phyloP scores from a whole-genome alignment of 2,329 filamentous ascomycete genomes.

The Chrysosporium queenslandicum region DNA sequence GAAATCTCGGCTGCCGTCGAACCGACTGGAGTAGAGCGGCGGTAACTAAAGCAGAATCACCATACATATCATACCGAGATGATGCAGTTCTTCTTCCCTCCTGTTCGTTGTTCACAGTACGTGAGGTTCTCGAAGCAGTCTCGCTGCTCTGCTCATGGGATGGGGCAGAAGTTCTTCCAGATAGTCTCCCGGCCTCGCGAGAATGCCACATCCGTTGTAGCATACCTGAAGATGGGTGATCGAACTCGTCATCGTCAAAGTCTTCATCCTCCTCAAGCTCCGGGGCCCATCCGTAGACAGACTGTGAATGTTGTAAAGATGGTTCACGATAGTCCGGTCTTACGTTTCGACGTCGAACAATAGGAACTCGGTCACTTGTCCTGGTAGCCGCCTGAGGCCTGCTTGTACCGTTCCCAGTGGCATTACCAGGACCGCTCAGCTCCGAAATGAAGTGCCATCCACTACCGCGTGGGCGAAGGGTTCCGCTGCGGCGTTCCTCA shows the following conservation, averaged over 20 bases:
- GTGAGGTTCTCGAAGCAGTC: slow-evolving; percentile 15
- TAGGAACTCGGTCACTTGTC: slow-evolving; percentile 29
- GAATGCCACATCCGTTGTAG: slow-evolving; percentile 25
- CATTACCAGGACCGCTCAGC: slow-evolving; percentile 1
- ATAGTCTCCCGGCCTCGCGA: slow-evolving; percentile 1
- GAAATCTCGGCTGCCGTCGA: slow-evolving; percentile 32
- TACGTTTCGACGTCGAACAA: slow-evolving; percentile 31
- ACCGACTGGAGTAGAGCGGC: slow-evolving; percentile 35
- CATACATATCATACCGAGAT: slow-evolving; percentile 1
- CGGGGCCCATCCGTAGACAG: slow-evolving; percentile 53
- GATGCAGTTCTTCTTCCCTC: slow-evolving; percentile 17
- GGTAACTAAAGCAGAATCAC: slow-evolving; percentile 17
- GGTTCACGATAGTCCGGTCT: slow-evolving; percentile 41
- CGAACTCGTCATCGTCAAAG: slow-evolving; percentile 22
- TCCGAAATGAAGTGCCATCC: slow-evolving; percentile 4
- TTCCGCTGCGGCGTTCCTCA: slow-evolving; percentile 7
- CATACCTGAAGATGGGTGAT: slow-evolving; percentile 19
- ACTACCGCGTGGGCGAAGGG: slow-evolving; percentile 1
- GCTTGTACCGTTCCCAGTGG: not conserved
- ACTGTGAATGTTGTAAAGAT: slow-evolving; percentile 44
- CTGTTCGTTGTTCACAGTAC: slow-evolving; percentile 18
- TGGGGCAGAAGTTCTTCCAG: not conserved
- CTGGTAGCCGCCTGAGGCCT: not conserved
- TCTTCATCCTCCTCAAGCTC: slow-evolving; percentile 29
- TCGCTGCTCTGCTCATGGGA: slow-evolving; percentile 23